Evolutionary conservation across 2,329 filamentous ascomycete species (phyloP), one percentile per base, ranked within the genome.

Genomic region (Fusarium temperatum): DNA sequence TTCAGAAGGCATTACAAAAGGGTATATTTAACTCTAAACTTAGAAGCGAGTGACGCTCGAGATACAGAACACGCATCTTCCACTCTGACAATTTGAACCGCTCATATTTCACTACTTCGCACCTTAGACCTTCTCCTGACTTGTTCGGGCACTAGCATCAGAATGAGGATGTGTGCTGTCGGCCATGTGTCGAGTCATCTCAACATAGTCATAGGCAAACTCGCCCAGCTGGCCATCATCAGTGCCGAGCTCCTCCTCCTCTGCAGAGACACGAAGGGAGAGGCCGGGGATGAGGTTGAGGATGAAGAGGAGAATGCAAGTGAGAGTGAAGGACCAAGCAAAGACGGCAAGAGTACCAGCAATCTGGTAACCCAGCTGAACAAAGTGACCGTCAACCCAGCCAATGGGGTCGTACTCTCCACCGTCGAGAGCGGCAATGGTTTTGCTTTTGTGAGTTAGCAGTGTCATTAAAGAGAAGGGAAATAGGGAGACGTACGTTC

Each of bases 191-290:
- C 88, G 86, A 45, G 85, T 86, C 54, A 90, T 80, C 88, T 95
- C 93, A 77, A 95, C 93, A 81, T 95, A 95, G 81, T 95, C 93
- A 85, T 94, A 95, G 35, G 93, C 93, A 78, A 95, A 95, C 84
- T 95, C 93, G 82, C 93, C 93, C 58, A 94, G 90, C 84, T 95
- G 91, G 80, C 89, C 89, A 78, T 94, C 92, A 78, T 95, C 93
- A 36, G 90, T 84, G 57, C 92, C 92, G 30, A 92, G 85, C 60
- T 93, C 87, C 83, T 94, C 92, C 58, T 92, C 91, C 77, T 91
- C 90, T 73, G 90, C 85, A 20, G 86, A 85, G 66, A 91, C 91
- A 63, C 92, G 90, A 56, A 94, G 89, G 75, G 91, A 90, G 38
- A 94, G 86, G 32, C 92, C 92, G 0, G 92, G 92, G 51, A 94